A percentile compares a stretch with the other conserved stretches of the same genome.
These are phyloP conservation scores for Phytophthora macrochlamydospora DNA, from an alignment of 352 stramenopile species.

Conservation along the genomic window DNA sequence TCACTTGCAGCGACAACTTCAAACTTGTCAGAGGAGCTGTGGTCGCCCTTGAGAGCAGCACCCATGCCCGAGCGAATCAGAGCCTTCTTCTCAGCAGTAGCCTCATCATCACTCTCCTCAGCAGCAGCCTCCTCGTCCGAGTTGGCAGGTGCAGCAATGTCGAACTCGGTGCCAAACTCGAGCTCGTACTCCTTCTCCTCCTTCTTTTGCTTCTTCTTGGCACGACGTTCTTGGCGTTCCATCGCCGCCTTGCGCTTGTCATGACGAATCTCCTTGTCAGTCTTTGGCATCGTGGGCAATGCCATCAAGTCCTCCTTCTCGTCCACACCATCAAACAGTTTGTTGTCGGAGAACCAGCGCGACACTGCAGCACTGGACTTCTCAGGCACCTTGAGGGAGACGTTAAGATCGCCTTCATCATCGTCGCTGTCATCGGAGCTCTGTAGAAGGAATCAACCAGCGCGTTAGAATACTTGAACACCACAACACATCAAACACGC, in stretches of 20 bases:
- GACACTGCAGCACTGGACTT: constrained; percentile 77
- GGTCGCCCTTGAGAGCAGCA: constrained; percentile 45
- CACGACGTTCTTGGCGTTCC: constrained; percentile 90
- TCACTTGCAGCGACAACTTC: constrained; percentile 59
- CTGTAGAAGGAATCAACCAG: constrained; percentile 39
- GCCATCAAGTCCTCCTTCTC: constrained; percentile 48
- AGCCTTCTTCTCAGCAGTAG: constrained; percentile 73
- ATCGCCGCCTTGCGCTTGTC: constrained; percentile 96
- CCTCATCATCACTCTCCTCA: constrained; percentile 57
- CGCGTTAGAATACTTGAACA: not conserved
- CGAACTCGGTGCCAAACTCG: constrained; percentile 77
- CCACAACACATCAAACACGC: constrained; percentile 2
- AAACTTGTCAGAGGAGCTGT: constrained; percentile 29
- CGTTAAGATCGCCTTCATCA: constrained; percentile 65
- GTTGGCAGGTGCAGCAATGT: constrained; percentile 47
- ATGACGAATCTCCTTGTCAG: constrained; percentile 98
- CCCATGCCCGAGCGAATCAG: constrained; percentile 89
- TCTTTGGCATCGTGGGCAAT: constrained; percentile 94
- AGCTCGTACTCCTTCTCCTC: constrained; percentile 87
- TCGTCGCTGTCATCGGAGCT: constrained; percentile 83
- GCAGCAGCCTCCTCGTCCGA: constrained; percentile 55
- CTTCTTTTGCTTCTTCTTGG: constrained; percentile 78
- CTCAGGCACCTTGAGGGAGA: constrained; percentile 79
- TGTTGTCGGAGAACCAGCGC: constrained; percentile 87
- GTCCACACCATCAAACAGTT: constrained; percentile 79